Percentiles rank a stretch among this genome's conserved stretches.
Evolutionary conservation across 495 filamentous ascomycete genomes (phyloP).

Genomic region (Opeltia flavorubescens): DNA sequence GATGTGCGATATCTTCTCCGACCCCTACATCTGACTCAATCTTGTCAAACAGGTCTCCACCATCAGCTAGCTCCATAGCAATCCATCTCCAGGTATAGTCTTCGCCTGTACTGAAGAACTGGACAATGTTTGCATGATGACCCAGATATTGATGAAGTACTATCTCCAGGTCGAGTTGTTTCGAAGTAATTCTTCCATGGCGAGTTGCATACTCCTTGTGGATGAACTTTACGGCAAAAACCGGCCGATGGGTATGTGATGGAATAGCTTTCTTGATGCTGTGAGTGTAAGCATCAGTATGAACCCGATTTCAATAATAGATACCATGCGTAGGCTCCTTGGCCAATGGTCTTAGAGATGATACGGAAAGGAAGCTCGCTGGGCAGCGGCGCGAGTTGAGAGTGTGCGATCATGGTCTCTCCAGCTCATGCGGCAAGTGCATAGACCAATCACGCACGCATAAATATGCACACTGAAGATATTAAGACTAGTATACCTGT

Average conservation of each 20-base stretch:
- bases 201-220: conserved; percentile 87
- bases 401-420: conserved; percentile 45
- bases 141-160: conserved; percentile 76
- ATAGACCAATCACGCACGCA: background rate
- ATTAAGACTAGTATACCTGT: background rate
- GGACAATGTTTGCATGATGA: conserved; percentile 84
- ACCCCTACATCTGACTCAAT: conserved; percentile 95
- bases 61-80: conserved; percentile 92
- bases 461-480: background rate
- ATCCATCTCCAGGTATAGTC: conserved; percentile 93
- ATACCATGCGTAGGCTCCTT: conserved; percentile 94
- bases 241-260: conserved; percentile 45
- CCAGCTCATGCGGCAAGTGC: background rate
- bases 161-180: conserved; percentile 80
- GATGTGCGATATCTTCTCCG: conserved; percentile 79
- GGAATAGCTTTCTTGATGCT: conserved; percentile 93
- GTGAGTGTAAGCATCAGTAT: conserved; percentile 5
- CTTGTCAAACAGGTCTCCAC: conserved; percentile 97
- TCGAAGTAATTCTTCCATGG: conserved; percentile 73
- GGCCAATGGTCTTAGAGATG: conserved; percentile 88
- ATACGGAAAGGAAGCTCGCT: conserved; percentile 72
- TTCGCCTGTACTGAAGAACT: conserved; percentile 77
- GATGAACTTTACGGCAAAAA: conserved; percentile 95
- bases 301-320: conserved; percentile 18
- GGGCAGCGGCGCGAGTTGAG: conserved; percentile 79